Percentiles rank a stretch among this genome's conserved stretches.
Evolutionary conservation across 2,329 filamentous ascomycete species (phyloP).

Genomic region (Penicillium sp.): DNA sequence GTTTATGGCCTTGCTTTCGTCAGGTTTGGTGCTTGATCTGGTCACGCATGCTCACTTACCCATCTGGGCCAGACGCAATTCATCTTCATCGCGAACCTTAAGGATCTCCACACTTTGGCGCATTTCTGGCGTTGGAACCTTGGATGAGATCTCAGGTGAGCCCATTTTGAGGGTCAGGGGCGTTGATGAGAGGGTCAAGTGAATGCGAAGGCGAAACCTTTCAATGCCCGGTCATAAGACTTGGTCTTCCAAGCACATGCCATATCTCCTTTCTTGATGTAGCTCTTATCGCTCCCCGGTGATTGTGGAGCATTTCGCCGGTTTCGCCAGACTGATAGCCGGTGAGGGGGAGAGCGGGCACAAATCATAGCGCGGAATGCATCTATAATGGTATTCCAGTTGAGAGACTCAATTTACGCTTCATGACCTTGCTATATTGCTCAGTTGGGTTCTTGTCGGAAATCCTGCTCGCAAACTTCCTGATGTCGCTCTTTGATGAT

Average conservation of each 20-base stretch:
- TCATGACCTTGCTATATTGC: too few relatives aligned
- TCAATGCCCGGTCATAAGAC: not conserved
- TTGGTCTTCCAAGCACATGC: conserved; percentile 1
- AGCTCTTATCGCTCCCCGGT: conserved; percentile 16
- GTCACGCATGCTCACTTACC: conserved; percentile 26
- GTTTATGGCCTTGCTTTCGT: conserved; percentile 44
- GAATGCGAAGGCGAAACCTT: not conserved
- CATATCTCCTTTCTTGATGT: conserved; percentile 1
- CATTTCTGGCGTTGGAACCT: not conserved
- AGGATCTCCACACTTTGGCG: conserved; percentile 7
- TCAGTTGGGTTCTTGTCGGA: too few relatives aligned
- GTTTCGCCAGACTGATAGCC: conserved; percentile 8
- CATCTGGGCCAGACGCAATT: conserved; percentile 47
- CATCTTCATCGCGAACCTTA: conserved; percentile 38
- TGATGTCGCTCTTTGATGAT: too few relatives aligned
- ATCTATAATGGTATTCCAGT: too few relatives aligned
- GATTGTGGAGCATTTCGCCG: conserved; percentile 6
- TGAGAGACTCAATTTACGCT: too few relatives aligned
- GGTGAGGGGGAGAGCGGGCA: conserved; percentile 7
- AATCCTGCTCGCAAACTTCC: too few relatives aligned
- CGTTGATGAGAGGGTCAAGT: not conserved
- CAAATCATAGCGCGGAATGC: conserved; percentile 2
- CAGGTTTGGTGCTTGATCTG: not conserved
- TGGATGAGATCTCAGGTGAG: conserved; percentile 6
- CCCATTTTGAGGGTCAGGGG: conserved; percentile 11